Conservation (phyloP, 805 yeast species). For the Zygotorulaspora sp. region DNA sequence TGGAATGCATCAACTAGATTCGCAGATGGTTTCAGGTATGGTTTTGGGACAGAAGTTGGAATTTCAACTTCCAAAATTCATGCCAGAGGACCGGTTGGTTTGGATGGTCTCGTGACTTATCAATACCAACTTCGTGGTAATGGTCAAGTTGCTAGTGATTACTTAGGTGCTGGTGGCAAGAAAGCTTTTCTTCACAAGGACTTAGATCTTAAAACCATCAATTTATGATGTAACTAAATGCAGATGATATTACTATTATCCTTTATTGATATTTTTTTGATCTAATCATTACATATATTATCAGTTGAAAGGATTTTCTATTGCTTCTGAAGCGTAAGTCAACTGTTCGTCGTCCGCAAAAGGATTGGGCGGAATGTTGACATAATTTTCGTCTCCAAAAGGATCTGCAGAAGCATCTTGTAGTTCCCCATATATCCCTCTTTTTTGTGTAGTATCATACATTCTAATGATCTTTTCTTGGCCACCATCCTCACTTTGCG, state of each 20-base stretch:
- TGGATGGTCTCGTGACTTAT: slow-evolving; percentile 93
- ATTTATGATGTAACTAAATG: slow-evolving; percentile 18
- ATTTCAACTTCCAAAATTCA: slow-evolving; percentile 95
- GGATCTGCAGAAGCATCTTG: slow-evolving; percentile 39
- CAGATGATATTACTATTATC: too few relatives aligned
- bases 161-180: slow-evolving; percentile 87
- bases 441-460: slow-evolving; percentile 86
- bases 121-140: slow-evolving; percentile 89
- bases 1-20: slow-evolving; percentile 97
- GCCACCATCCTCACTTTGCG: slow-evolving; percentile 86
- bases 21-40: slow-evolving; percentile 98
- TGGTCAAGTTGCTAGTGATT: slow-evolving; percentile 91
- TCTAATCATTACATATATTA: slow-evolving; percentile 1
- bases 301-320: slow-evolving; percentile 6
- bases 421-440: slow-evolving; percentile 69
- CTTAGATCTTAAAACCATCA: slow-evolving; percentile 38
- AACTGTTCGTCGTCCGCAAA: slow-evolving; percentile 12
- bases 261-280: background rate
- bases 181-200: slow-evolving; percentile 73
- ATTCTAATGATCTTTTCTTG: slow-evolving; percentile 88
- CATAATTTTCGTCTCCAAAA: slow-evolving; percentile 22
- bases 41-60: slow-evolving; percentile 98
- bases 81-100: slow-evolving; percentile 97
- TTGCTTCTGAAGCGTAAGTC: slow-evolving; percentile 4
- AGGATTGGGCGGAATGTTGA: slow-evolving; percentile 15